Conservation (phyloP, 176 grass and related monocot genomes). For the Aechmea fasciata region DNA sequence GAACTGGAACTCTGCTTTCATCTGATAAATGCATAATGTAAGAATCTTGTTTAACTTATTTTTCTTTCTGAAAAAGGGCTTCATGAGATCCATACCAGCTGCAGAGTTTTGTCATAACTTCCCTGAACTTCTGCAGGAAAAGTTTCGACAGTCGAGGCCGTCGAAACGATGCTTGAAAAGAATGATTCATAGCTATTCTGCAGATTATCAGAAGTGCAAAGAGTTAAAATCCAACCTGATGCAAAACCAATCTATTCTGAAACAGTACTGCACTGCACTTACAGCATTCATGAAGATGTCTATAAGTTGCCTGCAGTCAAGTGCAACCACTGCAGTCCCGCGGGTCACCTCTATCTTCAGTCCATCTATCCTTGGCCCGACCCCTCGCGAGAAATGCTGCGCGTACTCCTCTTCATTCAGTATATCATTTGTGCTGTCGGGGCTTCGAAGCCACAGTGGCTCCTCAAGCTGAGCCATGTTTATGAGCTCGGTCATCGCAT, state of each 20-base stretch:
- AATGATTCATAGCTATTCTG: slow-evolving; percentile 36
- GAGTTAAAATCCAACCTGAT: background rate
- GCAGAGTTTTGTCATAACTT: slow-evolving; percentile 34
- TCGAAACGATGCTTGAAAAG: slow-evolving; percentile 33
- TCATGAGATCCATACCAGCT: slow-evolving; percentile 34
- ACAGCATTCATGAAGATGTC: slow-evolving; percentile 43
- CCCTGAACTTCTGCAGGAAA: slow-evolving; percentile 12
- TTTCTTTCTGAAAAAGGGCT: background rate
- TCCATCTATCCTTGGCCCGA: background rate
- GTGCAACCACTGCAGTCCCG: slow-evolving; percentile 20
- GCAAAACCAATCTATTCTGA: background rate
- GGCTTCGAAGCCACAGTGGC: slow-evolving; percentile 32
- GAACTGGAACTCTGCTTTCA: slow-evolving; percentile 30
- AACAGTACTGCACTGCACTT: slow-evolving; percentile 7
- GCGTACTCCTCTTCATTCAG: slow-evolving; percentile 32
- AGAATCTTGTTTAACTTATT: background rate
- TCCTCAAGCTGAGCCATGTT: slow-evolving; percentile 11
- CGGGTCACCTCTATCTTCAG: slow-evolving; percentile 45
- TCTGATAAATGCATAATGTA: slow-evolving; percentile 20
- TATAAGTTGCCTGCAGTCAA: slow-evolving; percentile 20
- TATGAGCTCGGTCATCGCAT: slow-evolving; percentile 30
- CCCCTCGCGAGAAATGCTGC: slow-evolving; percentile 12
- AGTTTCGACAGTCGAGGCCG: slow-evolving; percentile 16
- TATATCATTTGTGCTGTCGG: slow-evolving; percentile 18
- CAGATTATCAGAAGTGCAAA: slow-evolving; percentile 13